Conservation (phyloP, 148 eudicot species). For the Amaranthus cruentus region DNA sequence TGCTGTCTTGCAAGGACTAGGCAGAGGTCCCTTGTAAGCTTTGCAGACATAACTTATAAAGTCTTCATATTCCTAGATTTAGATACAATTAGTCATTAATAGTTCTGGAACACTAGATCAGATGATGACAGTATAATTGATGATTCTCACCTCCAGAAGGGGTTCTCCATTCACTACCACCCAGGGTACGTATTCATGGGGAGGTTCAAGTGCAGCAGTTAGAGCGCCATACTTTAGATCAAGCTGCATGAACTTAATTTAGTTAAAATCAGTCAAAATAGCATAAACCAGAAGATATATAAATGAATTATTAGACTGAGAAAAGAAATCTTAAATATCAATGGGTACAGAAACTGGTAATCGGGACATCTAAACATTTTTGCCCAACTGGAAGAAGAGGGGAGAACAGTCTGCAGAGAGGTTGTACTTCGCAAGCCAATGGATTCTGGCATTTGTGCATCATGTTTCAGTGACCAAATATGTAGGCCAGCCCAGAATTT, state of each 20-base stretch:
- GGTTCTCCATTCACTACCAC: constrained; percentile 80
- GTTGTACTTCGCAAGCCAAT: neutral
- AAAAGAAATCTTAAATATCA: neutral
- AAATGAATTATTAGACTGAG: neutral
- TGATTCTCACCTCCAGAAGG: constrained; percentile 55
- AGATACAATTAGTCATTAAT: neutral
- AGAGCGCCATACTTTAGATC: constrained; percentile 59
- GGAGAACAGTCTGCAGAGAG: neutral
- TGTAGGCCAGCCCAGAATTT: too few species aligned
- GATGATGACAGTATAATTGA: neutral
- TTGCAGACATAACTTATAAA: constrained; percentile 62
- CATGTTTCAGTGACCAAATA: neutral
- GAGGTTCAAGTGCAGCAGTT: constrained; percentile 62
- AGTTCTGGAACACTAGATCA: too few species aligned
- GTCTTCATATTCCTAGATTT: constrained; percentile 49
- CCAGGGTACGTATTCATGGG: constrained; percentile 81
- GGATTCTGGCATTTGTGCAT: neutral
- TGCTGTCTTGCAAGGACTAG: constrained; percentile 42
- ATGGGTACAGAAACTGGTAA: too few species aligned
- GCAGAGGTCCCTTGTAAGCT: constrained; percentile 60
- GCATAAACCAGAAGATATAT: neutral
- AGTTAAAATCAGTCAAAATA: neutral
- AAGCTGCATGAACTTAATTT: constrained; percentile 45
- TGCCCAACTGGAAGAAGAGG: too few species aligned
- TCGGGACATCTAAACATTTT: too few species aligned